Conservation (phyloP, 1,284 basidiomycete genomes). For the Ceratobasidium sp. region DNA sequence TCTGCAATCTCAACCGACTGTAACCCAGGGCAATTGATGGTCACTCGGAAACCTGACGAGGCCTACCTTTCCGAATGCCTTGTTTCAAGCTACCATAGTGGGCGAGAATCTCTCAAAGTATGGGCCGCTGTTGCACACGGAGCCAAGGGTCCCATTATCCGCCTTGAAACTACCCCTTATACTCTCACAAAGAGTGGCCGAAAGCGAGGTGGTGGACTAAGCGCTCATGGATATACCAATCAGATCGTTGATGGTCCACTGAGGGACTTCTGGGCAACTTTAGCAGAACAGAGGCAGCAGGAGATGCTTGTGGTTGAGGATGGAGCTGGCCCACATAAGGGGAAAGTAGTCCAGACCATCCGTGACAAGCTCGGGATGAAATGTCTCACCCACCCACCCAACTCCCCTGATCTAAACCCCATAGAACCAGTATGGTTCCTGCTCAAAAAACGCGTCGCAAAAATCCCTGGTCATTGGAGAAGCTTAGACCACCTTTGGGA, state of each 20-base stretch:
- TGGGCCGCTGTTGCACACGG: slow-evolving; percentile 14
- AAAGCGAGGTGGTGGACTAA: slow-evolving; percentile 8
- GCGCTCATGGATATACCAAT: slow-evolving; percentile 20
- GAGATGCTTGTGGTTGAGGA: slow-evolving; percentile 29
- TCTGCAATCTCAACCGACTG: background rate
- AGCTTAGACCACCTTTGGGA: slow-evolving; percentile 3
- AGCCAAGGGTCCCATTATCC: background rate
- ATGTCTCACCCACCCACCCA: slow-evolving; percentile 7
- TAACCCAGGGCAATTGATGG: background rate
- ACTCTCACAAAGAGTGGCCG: background rate
- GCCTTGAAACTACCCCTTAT: background rate
- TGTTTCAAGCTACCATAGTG: too few relatives aligned
- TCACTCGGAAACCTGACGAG: slow-evolving; percentile 8
- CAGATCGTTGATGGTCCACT: slow-evolving; percentile 22
- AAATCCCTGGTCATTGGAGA: background rate
- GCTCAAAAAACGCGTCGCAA: slow-evolving; percentile 15
- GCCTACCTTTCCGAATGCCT: slow-evolving; percentile 24
- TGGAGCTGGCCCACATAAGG: slow-evolving; percentile 12
- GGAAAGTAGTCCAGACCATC: background rate
- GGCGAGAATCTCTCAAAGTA: background rate
- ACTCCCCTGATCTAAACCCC: slow-evolving; percentile 28
- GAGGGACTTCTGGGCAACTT: background rate
- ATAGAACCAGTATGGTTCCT: slow-evolving; percentile 28
- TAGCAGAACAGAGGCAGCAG: slow-evolving; percentile 1
- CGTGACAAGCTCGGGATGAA: slow-evolving; percentile 1